phyloP scores from a whole-genome alignment of 2,329 filamentous ascomycete species.

The Colletotrichum theobromicola region DNA sequence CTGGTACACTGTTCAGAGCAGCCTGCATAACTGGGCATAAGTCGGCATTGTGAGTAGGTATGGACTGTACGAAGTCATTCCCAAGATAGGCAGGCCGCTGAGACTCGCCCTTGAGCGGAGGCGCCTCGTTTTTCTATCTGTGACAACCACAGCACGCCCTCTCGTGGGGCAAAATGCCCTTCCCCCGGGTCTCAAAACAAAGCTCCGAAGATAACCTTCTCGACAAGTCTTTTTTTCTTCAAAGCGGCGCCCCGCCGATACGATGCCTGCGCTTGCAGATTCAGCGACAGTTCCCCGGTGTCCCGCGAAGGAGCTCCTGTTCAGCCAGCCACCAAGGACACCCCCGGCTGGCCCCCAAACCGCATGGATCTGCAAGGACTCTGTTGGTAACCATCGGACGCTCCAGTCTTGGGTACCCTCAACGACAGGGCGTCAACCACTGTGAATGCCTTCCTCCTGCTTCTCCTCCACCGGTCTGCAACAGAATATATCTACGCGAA shows the following conservation, averaged over 20 bases:
- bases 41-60: neutral
- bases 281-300: neutral
- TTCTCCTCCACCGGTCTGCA: conserved; percentile 10
- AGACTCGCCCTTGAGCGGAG: neutral
- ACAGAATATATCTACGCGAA: conserved; percentile 7
- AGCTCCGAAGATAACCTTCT: conserved; percentile 17
- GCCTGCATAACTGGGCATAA: neutral
- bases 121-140: conserved; percentile 1
- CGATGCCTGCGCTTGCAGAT: conserved; percentile 10
- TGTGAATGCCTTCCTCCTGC: neutral
- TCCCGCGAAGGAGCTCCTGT: neutral
- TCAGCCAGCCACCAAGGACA: neutral
- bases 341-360: neutral
- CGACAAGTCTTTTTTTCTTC: neutral
- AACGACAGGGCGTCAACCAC: neutral
- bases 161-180: neutral
- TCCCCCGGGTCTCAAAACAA: conserved; percentile 4
- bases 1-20: neutral
- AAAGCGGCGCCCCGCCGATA: neutral
- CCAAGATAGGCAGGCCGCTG: neutral
- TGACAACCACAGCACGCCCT: neutral
- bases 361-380: neutral
- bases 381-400: neutral
- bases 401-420: neutral
- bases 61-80: neutral